phyloP scores from a whole-genome alignment of 78 protist genomes.

The Dictyostelium discoideum region DNA sequence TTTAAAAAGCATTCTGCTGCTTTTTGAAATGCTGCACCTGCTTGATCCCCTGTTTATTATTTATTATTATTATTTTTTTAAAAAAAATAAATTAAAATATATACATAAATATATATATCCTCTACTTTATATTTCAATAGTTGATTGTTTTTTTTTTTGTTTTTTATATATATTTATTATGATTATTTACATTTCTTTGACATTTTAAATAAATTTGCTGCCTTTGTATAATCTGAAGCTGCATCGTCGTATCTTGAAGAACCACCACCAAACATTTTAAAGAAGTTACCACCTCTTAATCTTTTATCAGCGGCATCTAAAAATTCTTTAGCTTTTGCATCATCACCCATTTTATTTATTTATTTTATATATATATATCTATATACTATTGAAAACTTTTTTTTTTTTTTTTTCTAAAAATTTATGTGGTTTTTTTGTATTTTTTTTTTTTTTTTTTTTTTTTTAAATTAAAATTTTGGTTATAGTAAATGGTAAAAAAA shows the following conservation, averaged over 20 bases:
- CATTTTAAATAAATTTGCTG: constrained; percentile 78
- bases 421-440: neutral
- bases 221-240: constrained; percentile 80
- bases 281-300: constrained; percentile 22
- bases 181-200: constrained; percentile 70
- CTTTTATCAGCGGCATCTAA: constrained; percentile 85
- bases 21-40: constrained; percentile 79
- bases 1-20: constrained; percentile 77
- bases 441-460: no score
- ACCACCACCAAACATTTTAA: constrained; percentile 52
- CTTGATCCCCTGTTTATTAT: constrained; percentile 83
- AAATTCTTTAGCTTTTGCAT: constrained; percentile 79
- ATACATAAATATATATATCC: no score
- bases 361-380: no score
- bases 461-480: neutral
- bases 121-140: neutral
- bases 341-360: constrained; percentile 50
- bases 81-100: no score
- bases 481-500: neutral
- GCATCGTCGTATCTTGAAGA: constrained; percentile 80
- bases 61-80: neutral
- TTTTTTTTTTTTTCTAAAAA: no score
- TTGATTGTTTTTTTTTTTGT: neutral
- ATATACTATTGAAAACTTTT: neutral
- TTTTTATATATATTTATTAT: neutral